Evolutionary conservation across 352 stramenopile genomes (phyloP).

Genomic region (Pythium graminicola): DNA sequence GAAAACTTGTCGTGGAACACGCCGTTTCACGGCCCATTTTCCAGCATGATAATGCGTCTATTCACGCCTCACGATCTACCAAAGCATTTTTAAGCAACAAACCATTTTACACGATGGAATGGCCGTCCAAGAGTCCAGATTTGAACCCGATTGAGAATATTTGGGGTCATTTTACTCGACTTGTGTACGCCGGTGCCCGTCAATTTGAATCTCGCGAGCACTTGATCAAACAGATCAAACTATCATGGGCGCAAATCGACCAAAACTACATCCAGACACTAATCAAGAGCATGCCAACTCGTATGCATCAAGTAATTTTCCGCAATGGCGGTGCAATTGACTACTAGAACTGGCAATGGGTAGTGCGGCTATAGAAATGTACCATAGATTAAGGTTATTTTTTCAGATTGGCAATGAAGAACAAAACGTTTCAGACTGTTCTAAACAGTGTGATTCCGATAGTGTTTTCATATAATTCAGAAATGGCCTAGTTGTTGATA

Average conservation of each 20-base stretch:
- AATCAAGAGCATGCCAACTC: neutral
- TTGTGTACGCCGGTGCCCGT: neutral
- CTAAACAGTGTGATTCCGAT: too few species aligned
- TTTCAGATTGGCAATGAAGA: too few species aligned
- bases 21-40: neutral
- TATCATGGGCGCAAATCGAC: slow-evolving; percentile 30
- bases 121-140: neutral
- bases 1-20: neutral
- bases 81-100: neutral
- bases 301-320: neutral
- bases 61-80: neutral
- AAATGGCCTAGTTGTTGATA: too few species aligned
- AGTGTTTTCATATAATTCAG: too few species aligned
- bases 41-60: neutral
- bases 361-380: too few species aligned
- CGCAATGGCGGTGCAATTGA: neutral
- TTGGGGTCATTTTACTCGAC: neutral
- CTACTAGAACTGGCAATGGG: neutral
- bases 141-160: slow-evolving; percentile 2
- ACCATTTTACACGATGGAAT: neutral
- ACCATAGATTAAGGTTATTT: too few species aligned
- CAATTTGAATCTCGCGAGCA: slow-evolving; percentile 48
- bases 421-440: too few species aligned
- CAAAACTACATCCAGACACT: neutral
- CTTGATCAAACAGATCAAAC: slow-evolving; percentile 55